Conservation (phyloP, 306 rosid species). For the Malus asiatica region DNA sequence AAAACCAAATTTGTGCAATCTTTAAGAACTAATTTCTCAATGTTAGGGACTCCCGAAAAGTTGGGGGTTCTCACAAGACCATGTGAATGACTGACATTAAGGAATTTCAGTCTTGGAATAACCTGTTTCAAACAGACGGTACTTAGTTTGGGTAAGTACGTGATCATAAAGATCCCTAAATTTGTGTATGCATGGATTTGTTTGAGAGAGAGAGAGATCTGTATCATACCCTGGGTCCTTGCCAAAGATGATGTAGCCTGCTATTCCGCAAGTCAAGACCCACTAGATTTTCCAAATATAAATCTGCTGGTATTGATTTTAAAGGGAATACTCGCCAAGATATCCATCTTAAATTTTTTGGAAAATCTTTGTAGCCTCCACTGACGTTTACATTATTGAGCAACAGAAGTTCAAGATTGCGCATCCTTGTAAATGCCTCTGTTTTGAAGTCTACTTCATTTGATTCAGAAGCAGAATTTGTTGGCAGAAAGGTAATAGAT, state of each 20-base stretch:
- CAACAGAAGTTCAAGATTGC: neutral
- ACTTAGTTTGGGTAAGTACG: neutral
- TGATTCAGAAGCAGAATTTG: neutral
- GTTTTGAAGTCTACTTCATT: neutral
- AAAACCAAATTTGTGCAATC: neutral
- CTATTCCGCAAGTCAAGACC: neutral
- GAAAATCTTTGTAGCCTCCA: neutral
- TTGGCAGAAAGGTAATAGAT: neutral
- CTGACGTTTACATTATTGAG: neutral
- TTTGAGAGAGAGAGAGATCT: neutral
- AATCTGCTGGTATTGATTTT: neutral
- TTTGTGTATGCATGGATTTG: neutral
- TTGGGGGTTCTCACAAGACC: neutral
- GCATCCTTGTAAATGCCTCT: neutral
- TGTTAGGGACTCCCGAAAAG: neutral
- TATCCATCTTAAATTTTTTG: neutral
- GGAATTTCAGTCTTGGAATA: constrained; percentile 1
- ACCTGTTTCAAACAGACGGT: neutral
- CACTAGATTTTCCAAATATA: neutral
- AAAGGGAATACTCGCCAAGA: constrained; percentile 5
- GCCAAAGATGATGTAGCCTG: neutral
- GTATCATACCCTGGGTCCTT: neutral
- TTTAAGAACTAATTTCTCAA: constrained; percentile 1
- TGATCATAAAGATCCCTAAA: neutral
- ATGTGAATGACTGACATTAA: constrained; percentile 7